These are phyloP conservation scores for Eutypa lata DNA, from an alignment of 2,329 filamentous ascomycete species.

Conservation along the genomic window DNA sequence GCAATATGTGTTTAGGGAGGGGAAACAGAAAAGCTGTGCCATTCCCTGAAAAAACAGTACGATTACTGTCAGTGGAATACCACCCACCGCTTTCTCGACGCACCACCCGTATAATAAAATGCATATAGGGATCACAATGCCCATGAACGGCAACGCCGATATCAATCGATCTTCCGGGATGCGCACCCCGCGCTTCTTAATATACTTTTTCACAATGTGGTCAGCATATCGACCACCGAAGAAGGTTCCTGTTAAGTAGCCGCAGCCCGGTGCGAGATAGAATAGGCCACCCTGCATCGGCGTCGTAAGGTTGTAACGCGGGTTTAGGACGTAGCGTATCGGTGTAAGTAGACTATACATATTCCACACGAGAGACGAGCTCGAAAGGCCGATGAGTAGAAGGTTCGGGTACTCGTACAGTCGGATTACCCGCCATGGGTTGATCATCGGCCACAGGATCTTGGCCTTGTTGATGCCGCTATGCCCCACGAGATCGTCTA, in stretches of 20 bases:
- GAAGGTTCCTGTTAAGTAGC: constrained; percentile 63
- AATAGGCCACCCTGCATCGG: constrained; percentile 64
- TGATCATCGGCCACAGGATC: constrained; percentile 61
- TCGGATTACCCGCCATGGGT: constrained; percentile 60
- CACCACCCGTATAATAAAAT: constrained; percentile 62
- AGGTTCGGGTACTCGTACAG: constrained; percentile 70
- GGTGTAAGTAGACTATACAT: constrained; percentile 59
- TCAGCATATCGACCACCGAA: constrained; percentile 54
- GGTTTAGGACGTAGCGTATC: constrained; percentile 66
- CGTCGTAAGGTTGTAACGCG: constrained; percentile 62
- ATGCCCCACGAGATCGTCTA: constrained; percentile 58
- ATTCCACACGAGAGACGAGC: constrained; percentile 68
- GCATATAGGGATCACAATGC: constrained; percentile 57
- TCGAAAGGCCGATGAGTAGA: constrained; percentile 56
- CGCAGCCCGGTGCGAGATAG: constrained; percentile 65
- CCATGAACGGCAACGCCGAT: constrained; percentile 57
- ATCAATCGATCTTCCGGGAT: constrained; percentile 69
- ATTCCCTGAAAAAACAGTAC: constrained; percentile 74
- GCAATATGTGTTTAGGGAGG: constrained; percentile 75
- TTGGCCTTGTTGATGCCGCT: constrained; percentile 44
- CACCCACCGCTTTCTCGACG: constrained; percentile 47
- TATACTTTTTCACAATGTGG: constrained; percentile 35
- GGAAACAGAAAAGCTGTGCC: constrained; percentile 73
- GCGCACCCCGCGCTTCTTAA: constrained; percentile 47
- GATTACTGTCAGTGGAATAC: constrained; percentile 61